Conservation (phyloP, 306 rosid species). For the Senna tora region DNA sequence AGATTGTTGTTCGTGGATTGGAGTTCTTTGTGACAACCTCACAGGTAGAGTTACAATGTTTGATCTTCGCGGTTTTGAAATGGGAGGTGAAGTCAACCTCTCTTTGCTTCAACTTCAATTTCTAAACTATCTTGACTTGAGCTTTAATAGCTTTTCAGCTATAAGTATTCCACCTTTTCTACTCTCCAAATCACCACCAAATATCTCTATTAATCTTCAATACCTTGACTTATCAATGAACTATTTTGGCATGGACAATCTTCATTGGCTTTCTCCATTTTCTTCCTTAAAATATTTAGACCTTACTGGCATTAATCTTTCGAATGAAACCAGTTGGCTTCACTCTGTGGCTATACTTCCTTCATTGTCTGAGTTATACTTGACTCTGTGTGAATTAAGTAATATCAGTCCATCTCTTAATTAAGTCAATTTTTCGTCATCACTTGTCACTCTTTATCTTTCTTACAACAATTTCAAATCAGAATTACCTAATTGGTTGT, state of each 20-base stretch:
- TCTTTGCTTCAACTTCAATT: constrained; percentile 21
- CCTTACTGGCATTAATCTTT: constrained; percentile 4
- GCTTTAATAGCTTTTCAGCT: accelerated
- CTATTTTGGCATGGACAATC: background rate
- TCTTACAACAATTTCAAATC: background rate
- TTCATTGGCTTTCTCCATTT: constrained; percentile 5
- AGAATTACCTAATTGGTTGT: constrained; percentile 20
- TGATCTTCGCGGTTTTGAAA: too few relatives aligned
- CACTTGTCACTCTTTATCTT: constrained; percentile 32
- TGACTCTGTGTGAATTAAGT: background rate
- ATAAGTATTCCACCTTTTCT: too few relatives aligned
- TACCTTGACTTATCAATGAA: background rate
- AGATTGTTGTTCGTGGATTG: constrained; percentile 15
- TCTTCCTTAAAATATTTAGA: constrained; percentile 22
- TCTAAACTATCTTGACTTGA: constrained; percentile 6
- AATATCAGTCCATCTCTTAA: background rate
- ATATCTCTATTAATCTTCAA: background rate
- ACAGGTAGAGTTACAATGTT: background rate
- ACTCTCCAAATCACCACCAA: background rate
- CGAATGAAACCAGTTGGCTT: background rate
- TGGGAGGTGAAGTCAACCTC: background rate
- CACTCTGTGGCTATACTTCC: constrained; percentile 10
- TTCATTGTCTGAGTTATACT: background rate
- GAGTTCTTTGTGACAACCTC: background rate
- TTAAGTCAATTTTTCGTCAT: constrained; percentile 29